Conservation (phyloP, 2,329 filamentous ascomycete genomes). For the Colletotrichum sojae region DNA sequence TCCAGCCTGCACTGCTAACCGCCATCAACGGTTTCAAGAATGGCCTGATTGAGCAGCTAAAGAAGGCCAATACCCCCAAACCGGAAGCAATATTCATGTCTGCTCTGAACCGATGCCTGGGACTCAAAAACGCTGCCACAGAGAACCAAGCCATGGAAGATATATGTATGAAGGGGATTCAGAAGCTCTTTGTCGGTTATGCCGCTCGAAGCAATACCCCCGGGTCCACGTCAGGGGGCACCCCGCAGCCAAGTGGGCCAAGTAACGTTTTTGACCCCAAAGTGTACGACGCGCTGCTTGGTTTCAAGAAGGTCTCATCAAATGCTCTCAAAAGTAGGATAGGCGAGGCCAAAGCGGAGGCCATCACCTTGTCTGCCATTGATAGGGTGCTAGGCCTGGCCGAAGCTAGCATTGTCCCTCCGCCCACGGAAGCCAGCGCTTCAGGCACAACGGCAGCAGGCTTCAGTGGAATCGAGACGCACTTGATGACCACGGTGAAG, state of each 20-base stretch:
- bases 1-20: conserved; percentile 59
- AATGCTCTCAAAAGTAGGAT: conserved; percentile 57
- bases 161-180: conserved; percentile 61
- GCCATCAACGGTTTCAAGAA: conserved; percentile 63
- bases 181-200: conserved; percentile 61
- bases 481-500: conserved; percentile 57
- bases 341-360: conserved; percentile 60
- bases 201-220: conserved; percentile 51
- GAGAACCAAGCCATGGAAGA: conserved; percentile 63
- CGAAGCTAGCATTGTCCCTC: conserved; percentile 57
- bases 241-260: conserved; percentile 42
- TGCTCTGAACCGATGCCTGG: conserved; percentile 65
- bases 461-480: conserved; percentile 57
- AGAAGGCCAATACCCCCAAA: conserved; percentile 57
- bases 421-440: conserved; percentile 39
- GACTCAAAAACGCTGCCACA: conserved; percentile 60
- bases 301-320: conserved; percentile 62
- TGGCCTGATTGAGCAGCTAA: conserved; percentile 61
- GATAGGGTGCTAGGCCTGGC: conserved; percentile 65
- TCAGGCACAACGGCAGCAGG: conserved; percentile 41
- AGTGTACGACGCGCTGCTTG: conserved; percentile 57
- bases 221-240: conserved; percentile 43
- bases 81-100: conserved; percentile 66
- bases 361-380: conserved; percentile 64
- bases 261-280: conserved; percentile 51